Percentiles rank a stretch among this genome's conserved stretches.
These are phyloP conservation scores for Phragmites australis DNA, from an alignment of 176 grass and related monocot species.

Conservation along the genomic window DNA sequence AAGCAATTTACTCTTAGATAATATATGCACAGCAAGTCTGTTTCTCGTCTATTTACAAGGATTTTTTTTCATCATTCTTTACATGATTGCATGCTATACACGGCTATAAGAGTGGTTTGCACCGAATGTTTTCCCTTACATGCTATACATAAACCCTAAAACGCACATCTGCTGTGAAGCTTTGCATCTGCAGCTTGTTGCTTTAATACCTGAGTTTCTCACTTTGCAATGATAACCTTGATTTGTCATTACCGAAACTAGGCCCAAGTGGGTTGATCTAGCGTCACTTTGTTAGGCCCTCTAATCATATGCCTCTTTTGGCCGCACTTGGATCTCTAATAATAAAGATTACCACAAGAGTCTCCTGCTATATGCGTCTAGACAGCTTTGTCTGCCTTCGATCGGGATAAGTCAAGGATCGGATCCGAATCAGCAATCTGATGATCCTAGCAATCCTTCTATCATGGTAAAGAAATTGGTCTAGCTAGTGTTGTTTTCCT, in stretches of 20 bases:
- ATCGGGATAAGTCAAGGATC: not conserved
- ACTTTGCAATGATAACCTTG: not conserved
- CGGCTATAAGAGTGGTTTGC: not conserved
- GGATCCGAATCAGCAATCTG: not conserved
- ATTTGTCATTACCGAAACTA: conserved; percentile 21
- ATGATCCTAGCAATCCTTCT: not conserved
- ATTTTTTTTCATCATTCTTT: too few species aligned
- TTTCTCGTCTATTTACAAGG: too few species aligned
- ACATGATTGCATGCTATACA: not conserved
- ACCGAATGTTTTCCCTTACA: too few species aligned
- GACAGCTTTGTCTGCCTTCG: not conserved
- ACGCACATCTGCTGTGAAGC: not conserved
- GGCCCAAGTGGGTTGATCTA: conserved; percentile 13
- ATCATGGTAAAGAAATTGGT: not conserved
- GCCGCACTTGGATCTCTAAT: not conserved
- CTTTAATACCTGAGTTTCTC: not conserved
- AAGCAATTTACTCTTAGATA: too few species aligned
- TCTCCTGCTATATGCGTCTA: not conserved
- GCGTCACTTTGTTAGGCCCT: conserved; percentile 14
- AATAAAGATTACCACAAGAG: not conserved
- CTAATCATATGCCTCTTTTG: conserved; percentile 22
- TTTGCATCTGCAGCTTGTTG: not conserved
- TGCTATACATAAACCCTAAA: too few species aligned
- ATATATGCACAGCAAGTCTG: too few species aligned
- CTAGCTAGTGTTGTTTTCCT: not conserved